Conservation (phyloP, 495 filamentous ascomycete species). For the Penicillium salamii region DNA sequence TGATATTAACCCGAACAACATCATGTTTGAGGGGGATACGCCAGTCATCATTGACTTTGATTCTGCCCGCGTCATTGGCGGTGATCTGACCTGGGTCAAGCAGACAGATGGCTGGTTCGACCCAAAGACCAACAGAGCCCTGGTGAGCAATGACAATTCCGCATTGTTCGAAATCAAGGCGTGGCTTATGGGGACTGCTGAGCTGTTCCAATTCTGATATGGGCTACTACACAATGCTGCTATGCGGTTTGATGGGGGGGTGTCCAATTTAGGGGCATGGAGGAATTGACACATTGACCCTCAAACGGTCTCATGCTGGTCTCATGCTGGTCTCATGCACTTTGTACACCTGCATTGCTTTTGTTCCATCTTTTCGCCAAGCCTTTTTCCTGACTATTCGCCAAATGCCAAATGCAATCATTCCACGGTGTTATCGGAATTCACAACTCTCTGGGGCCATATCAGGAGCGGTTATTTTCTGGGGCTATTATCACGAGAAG, state of each 20-base stretch:
- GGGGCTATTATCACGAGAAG: too few relatives aligned
- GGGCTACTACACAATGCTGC: neutral
- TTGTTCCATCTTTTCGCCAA: too few relatives aligned
- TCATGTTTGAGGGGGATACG: slow-evolving; percentile 24
- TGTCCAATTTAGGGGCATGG: neutral
- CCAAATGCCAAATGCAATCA: too few relatives aligned
- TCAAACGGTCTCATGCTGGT: too few relatives aligned
- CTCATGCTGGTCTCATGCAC: too few relatives aligned
- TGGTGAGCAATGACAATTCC: neutral
- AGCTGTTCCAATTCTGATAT: neutral
- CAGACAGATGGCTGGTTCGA: slow-evolving; percentile 1
- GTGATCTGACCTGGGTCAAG: slow-evolving; percentile 2
- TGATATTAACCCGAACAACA: slow-evolving; percentile 28
- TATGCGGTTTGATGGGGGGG: neutral
- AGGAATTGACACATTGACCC: too few relatives aligned
- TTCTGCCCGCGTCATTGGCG: neutral
- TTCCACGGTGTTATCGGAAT: too few relatives aligned
- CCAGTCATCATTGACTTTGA: slow-evolving; percentile 27
- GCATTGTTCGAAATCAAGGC: neutral
- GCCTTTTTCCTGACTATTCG: too few relatives aligned
- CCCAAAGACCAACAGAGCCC: neutral
- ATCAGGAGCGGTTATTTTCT: too few relatives aligned
- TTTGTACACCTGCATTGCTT: too few relatives aligned
- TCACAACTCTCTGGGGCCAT: too few relatives aligned
- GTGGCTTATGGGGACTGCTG: neutral